Conservation (phyloP, 495 filamentous ascomycete species). For the Lophium mytilinum region DNA sequence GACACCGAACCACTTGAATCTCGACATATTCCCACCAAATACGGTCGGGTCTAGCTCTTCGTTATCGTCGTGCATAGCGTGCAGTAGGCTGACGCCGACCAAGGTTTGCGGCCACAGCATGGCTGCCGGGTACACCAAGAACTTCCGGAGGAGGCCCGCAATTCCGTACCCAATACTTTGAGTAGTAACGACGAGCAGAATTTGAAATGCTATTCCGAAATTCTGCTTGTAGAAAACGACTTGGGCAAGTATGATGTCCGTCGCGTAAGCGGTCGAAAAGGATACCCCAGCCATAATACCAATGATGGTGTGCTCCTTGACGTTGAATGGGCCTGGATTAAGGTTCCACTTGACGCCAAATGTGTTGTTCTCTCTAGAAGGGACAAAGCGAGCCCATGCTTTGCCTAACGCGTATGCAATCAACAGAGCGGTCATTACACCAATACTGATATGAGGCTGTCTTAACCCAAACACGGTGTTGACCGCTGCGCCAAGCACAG, state of each 20-base stretch:
- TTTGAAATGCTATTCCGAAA: constrained; percentile 8
- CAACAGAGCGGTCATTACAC: constrained; percentile 60
- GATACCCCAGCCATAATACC: constrained; percentile 62
- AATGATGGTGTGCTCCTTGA: constrained; percentile 73
- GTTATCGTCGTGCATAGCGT: constrained; percentile 41
- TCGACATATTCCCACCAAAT: constrained; percentile 48
- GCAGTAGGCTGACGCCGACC: constrained; percentile 24
- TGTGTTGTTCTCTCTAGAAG: constrained; percentile 43
- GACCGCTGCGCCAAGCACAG: constrained; percentile 56
- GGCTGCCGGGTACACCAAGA: constrained; percentile 29
- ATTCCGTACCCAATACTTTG: constrained; percentile 16
- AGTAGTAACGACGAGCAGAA: constrained; percentile 11
- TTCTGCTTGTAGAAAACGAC: constrained; percentile 14
- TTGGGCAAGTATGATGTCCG: constrained; percentile 60
- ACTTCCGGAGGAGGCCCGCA: constrained; percentile 11
- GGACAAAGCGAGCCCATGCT: constrained; percentile 38
- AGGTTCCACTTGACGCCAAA: constrained; percentile 50
- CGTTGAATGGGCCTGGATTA: constrained; percentile 70
- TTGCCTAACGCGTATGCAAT: constrained; percentile 63
- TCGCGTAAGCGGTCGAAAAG: constrained; percentile 58
- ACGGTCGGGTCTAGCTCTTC: constrained; percentile 37
- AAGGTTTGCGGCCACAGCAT: constrained; percentile 35
- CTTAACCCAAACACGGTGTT: constrained; percentile 57
- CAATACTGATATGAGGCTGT: constrained; percentile 56
- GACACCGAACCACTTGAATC: constrained; percentile 51